Evolutionary conservation across 2,329 filamentous ascomycete genomes (phyloP).

Genomic region (Chrysoporthe austroafricana): DNA sequence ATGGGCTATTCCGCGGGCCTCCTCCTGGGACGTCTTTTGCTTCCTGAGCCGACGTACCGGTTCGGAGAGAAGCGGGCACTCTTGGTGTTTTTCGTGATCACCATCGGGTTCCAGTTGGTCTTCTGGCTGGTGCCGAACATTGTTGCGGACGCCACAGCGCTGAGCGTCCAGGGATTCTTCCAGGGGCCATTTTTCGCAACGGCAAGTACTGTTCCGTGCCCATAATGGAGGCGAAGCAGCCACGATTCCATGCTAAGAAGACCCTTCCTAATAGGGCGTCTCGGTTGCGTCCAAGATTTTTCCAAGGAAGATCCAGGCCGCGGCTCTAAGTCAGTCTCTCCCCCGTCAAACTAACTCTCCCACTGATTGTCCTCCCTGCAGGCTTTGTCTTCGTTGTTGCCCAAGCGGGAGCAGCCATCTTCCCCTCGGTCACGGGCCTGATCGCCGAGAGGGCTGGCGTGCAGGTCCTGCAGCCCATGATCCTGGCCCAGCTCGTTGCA

Average conservation of each 20-base stretch:
- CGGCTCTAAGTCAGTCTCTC: slow-evolving; percentile 48
- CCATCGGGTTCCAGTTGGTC: slow-evolving; percentile 58
- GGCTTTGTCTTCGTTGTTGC: slow-evolving; percentile 56
- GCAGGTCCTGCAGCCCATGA: slow-evolving; percentile 48
- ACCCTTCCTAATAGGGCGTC: slow-evolving; percentile 44
- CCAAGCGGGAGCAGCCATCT: slow-evolving; percentile 55
- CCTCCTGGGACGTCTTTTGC: slow-evolving; percentile 58
- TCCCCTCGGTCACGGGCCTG: slow-evolving; percentile 55
- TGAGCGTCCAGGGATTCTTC: slow-evolving; percentile 58
- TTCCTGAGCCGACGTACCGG: slow-evolving; percentile 62
- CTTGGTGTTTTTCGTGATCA: slow-evolving; percentile 54
- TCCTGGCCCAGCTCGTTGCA: slow-evolving; percentile 48
- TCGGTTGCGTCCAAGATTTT: slow-evolving; percentile 57
- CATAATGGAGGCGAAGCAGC: neutral
- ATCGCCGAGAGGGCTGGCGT: slow-evolving; percentile 43
- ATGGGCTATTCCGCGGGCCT: slow-evolving; percentile 63
- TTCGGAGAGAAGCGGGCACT: slow-evolving; percentile 63
- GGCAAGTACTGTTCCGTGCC: slow-evolving; percentile 37
- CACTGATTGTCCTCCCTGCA: slow-evolving; percentile 8
- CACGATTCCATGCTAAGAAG: neutral
- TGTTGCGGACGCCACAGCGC: slow-evolving; percentile 50
- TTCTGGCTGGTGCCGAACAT: slow-evolving; percentile 54
- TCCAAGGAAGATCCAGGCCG: slow-evolving; percentile 48
- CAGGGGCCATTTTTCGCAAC: slow-evolving; percentile 58
- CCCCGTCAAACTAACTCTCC: neutral